Percentiles rank a stretch among this genome's conserved stretches.
phyloP scores from a whole-genome alignment of 2,329 filamentous ascomycete genomes.

The Hymenoscyphus scutula region DNA sequence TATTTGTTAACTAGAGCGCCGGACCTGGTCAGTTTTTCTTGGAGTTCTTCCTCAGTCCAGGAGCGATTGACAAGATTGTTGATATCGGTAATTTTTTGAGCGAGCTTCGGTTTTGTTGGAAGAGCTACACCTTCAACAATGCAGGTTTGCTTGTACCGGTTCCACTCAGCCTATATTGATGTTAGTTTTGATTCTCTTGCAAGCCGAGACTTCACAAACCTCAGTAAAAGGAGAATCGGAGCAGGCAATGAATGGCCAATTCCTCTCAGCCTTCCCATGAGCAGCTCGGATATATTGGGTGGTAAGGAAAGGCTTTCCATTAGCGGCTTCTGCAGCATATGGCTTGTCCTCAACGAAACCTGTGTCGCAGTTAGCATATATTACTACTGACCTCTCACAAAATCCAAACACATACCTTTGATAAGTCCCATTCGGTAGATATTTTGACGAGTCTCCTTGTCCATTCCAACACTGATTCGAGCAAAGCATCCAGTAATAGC shows the following conservation, averaged over 20 bases:
- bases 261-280: conserved; percentile 78
- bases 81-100: conserved; percentile 76
- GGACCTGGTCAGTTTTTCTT: conserved; percentile 71
- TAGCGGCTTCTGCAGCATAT: conserved; percentile 74
- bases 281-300: conserved; percentile 81
- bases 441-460: conserved; percentile 68
- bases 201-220: conserved; percentile 44
- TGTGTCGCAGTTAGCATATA: conserved; percentile 40
- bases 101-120: conserved; percentile 68
- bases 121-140: conserved; percentile 68
- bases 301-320: conserved; percentile 75
- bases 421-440: conserved; percentile 87
- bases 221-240: conserved; percentile 86
- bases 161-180: conserved; percentile 64
- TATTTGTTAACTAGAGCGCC: conserved; percentile 65
- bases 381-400: too few species aligned
- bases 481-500: conserved; percentile 81
- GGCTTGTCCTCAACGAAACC: conserved; percentile 76
- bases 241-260: conserved; percentile 87
- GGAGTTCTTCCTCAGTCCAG: conserved; percentile 82
- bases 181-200: conserved; percentile 18
- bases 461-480: conserved; percentile 78
- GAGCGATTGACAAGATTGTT: conserved; percentile 73
- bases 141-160: conserved; percentile 75
- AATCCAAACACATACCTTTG: conserved; percentile 59